Evolutionary conservation across 2,329 filamentous ascomycete genomes (phyloP).

Genomic region (Trichoderma endophyticum): DNA sequence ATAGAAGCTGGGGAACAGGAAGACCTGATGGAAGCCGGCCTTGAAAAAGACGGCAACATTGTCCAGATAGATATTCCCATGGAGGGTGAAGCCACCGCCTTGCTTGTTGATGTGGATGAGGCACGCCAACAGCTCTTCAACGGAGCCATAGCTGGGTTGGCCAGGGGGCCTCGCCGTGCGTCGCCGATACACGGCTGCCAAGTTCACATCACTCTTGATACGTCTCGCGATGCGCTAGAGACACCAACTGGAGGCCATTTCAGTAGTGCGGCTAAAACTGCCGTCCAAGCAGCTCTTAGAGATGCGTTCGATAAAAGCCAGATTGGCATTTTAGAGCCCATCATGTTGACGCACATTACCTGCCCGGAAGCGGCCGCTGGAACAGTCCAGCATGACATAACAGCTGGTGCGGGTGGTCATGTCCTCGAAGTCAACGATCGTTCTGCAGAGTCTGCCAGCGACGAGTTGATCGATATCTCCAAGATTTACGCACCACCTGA

Average conservation of each 20-base stretch:
- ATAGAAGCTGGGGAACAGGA: slow-evolving; percentile 44
- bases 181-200: slow-evolving; percentile 77
- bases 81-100: slow-evolving; percentile 46
- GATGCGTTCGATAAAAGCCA: slow-evolving; percentile 52
- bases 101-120: slow-evolving; percentile 48
- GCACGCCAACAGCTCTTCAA: slow-evolving; percentile 65
- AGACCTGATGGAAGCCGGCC: slow-evolving; percentile 38
- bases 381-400: slow-evolving; percentile 77
- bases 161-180: slow-evolving; percentile 75
- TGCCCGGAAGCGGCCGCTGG: slow-evolving; percentile 81
- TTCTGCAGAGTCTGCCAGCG: slow-evolving; percentile 38
- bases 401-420: slow-evolving; percentile 66
- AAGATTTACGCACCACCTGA: slow-evolving; percentile 86
- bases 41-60: slow-evolving; percentile 68
- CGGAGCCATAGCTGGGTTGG: slow-evolving; percentile 77
- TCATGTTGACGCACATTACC: slow-evolving; percentile 85
- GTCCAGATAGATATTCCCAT: slow-evolving; percentile 54
- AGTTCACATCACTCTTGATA: slow-evolving; percentile 68
- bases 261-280: slow-evolving; percentile 58
- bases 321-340: slow-evolving; percentile 79
- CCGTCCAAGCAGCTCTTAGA: slow-evolving; percentile 67
- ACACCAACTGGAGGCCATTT: slow-evolving; percentile 67
- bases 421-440: slow-evolving; percentile 67
- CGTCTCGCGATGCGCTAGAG: slow-evolving; percentile 48
- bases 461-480: slow-evolving; percentile 59